Evolutionary conservation across 768 basidiomycete species (phyloP).

Genomic region (Sporobolomyces phaffii): DNA sequence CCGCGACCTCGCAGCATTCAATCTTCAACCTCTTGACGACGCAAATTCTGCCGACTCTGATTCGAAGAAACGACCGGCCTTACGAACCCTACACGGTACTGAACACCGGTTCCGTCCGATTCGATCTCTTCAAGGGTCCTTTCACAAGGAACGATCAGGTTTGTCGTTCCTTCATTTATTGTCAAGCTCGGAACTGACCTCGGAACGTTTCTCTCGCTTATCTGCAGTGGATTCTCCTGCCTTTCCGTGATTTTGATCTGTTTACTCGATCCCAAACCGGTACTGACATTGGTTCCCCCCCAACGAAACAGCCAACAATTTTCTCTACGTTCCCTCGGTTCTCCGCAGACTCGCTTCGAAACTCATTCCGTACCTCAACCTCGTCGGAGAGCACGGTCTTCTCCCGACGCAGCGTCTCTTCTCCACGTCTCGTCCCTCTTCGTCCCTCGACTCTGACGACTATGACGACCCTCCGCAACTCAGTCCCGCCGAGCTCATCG

Average conservation of each 20-base stretch:
- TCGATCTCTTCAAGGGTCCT: slow-evolving; percentile 45
- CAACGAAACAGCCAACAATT: slow-evolving; percentile 27
- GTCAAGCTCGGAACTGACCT: background rate
- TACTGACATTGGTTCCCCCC: background rate
- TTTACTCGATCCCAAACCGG: background rate
- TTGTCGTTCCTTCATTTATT: slow-evolving; percentile 40
- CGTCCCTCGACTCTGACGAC: background rate
- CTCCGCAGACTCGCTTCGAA: slow-evolving; percentile 5
- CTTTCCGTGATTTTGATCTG: slow-evolving; percentile 33
- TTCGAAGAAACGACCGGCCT: slow-evolving; percentile 49
- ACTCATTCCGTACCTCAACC: slow-evolving; percentile 36
- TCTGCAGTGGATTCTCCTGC: slow-evolving; percentile 39
- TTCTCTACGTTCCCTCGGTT: slow-evolving; percentile 24
- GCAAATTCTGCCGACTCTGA: slow-evolving; percentile 56
- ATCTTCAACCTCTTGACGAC: slow-evolving; percentile 45
- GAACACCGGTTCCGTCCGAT: slow-evolving; percentile 47
- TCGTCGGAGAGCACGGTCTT: slow-evolving; percentile 38
- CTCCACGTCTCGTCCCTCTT: background rate
- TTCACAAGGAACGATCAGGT: slow-evolving; percentile 47
- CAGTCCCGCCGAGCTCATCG: background rate
- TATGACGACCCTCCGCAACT: background rate
- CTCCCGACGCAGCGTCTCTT: background rate
- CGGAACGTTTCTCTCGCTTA: too few relatives aligned
- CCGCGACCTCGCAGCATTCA: slow-evolving; percentile 39
- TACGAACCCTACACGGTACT: slow-evolving; percentile 38